Percentiles rank a stretch among this genome's conserved stretches.
These are phyloP conservation scores for Monosporascus sp. DNA, from an alignment of 2,329 filamentous ascomycete genomes.

Conservation along the genomic window DNA sequence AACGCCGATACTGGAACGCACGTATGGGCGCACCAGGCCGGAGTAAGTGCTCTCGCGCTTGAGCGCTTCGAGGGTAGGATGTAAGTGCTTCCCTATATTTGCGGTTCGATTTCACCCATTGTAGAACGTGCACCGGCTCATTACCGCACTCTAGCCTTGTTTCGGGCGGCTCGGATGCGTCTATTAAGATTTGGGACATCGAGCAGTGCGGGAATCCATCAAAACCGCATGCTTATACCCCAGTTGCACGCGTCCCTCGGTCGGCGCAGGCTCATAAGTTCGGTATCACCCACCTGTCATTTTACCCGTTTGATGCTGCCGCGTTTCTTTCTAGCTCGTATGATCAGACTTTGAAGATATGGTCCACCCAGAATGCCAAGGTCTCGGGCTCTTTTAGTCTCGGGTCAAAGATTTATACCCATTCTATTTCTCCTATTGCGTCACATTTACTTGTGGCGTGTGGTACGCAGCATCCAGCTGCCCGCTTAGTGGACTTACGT, in stretches of 20 bases:
- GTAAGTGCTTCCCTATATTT: conserved; percentile 34
- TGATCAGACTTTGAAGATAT: conserved; percentile 71
- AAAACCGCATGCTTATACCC: conserved; percentile 44
- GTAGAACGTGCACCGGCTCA: background rate
- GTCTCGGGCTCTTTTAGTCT: conserved; percentile 64
- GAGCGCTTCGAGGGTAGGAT: conserved; percentile 77
- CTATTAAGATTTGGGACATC: conserved; percentile 82
- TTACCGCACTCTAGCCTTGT: conserved; percentile 51
- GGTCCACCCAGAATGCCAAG: conserved; percentile 58
- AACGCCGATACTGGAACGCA: conserved; percentile 27
- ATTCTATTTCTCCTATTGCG: conserved; percentile 70
- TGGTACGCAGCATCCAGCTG: conserved; percentile 77
- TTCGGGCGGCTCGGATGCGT: conserved; percentile 80
- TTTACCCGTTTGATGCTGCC: conserved; percentile 71
- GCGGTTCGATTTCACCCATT: background rate
- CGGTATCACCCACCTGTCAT: conserved; percentile 69
- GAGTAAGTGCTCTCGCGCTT: conserved; percentile 72
- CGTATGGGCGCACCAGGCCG: conserved; percentile 66
- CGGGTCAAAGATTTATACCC: conserved; percentile 65
- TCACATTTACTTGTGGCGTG: conserved; percentile 76
- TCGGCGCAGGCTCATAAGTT: conserved; percentile 52
- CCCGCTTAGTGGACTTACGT: conserved; percentile 80
- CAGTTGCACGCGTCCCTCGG: conserved; percentile 46
- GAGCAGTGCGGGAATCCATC: conserved; percentile 50
- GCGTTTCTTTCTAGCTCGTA: conserved; percentile 74